These are phyloP conservation scores for Cronartium quercuum DNA, from an alignment of 1,284 basidiomycete genomes.

Conservation along the genomic window DNA sequence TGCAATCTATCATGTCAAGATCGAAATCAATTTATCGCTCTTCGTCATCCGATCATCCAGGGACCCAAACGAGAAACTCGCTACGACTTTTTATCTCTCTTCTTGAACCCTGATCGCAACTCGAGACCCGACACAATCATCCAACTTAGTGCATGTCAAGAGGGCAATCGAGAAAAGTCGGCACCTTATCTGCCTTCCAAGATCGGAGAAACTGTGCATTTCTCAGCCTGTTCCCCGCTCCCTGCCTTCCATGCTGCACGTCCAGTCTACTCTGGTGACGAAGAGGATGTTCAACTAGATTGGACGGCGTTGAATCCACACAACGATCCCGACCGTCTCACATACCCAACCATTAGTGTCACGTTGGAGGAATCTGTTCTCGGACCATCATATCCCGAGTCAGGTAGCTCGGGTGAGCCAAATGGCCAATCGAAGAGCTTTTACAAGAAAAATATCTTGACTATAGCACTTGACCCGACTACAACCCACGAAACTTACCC, in stretches of 20 bases:
- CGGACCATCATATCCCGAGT: background rate
- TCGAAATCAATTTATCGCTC: background rate
- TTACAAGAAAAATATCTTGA: conserved; percentile 48
- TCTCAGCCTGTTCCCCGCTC: conserved; percentile 53
- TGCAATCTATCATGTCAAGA: background rate
- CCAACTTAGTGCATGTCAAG: conserved; percentile 66
- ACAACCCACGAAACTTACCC: conserved; percentile 49
- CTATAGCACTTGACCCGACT: conserved; percentile 42
- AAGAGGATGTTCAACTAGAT: conserved; percentile 1
- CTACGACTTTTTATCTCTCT: conserved; percentile 66
- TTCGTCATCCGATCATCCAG: conserved; percentile 37
- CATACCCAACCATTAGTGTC: background rate
- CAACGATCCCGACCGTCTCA: conserved; percentile 38
- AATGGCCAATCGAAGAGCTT: conserved; percentile 21
- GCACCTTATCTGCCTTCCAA: conserved; percentile 64
- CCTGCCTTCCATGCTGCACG: conserved; percentile 41
- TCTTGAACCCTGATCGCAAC: conserved; percentile 48
- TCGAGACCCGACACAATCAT: conserved; percentile 55
- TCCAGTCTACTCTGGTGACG: conserved; percentile 12
- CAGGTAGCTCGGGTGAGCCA: background rate
- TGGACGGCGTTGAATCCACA: conserved; percentile 37
- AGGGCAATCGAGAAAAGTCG: conserved; percentile 63
- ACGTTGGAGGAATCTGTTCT: conserved; percentile 1
- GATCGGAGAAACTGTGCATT: conserved; percentile 57
- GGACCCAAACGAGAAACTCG: conserved; percentile 65